Base-by-base conservation (phyloP, 495 filamentous ascomycete genomes). In the Talaromyces stipitatus region DNA sequence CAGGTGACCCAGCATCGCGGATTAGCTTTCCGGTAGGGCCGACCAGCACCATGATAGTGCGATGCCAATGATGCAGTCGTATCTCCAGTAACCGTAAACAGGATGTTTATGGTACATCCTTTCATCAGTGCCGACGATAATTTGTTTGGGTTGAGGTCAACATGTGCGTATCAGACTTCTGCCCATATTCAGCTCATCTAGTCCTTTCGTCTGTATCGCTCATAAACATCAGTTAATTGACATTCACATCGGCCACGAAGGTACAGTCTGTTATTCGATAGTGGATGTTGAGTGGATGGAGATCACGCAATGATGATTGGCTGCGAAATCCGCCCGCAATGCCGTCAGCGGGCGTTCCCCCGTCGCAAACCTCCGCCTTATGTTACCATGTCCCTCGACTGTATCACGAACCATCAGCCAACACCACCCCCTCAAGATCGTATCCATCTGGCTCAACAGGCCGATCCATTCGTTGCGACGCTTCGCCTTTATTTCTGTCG, bases 301-400 rank as follows among this genome's bases (percentile, higher is more conserved):
- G 61, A 58, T 63, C 59, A 36, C 43, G 38, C 60, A 24, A 43
- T 22, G 58, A 54, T 56, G 46, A 56, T 60, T 59, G 47, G 60
- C 59, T 47, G 61, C 60, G 59, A 54, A 62, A 61, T 59, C 57
- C 50, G 48, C 59, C 45, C 62, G 54, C 41, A 33, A 68, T 68
- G 66, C 66, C 64, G 60, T 66, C 65, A 60, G 63, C 23, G 48
- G 45, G 43, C 43, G 11, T 46, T 20, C 22, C 16, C 41, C 7
- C 7, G 4, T 33, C 30, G 30, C n/a, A 32, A 32, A 7, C 9
- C 36, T 41, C 36, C 36, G 36, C 36, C 36, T 18, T 41, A 41
- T 16, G 16, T 1, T 16, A 7, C 4, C 16, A 18, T 6, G 33
- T 38, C n/a, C n/a, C 8, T 18, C 33, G n/a, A 41, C 36, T 41